phyloP scores from a whole-genome alignment of 768 basidiomycete species.

The Crucibulum laeve region DNA sequence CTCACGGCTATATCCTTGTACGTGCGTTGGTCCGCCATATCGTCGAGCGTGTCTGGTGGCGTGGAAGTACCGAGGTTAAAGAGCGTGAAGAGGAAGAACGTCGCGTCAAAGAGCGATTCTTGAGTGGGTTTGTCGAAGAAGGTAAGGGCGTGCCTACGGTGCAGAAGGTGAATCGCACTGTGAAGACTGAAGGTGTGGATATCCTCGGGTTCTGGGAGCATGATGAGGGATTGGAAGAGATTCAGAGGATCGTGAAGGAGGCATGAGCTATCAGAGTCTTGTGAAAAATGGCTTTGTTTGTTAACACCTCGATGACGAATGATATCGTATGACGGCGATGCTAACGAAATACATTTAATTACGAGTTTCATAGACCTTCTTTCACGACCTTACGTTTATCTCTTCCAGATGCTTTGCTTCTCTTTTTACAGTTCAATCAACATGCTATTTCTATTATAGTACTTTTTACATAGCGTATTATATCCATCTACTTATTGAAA shows the following conservation, averaged over 20 bases:
- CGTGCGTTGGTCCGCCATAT: constrained; percentile 60
- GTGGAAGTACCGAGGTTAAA: constrained; percentile 61
- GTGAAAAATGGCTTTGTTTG: too few relatives aligned
- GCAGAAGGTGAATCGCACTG: constrained; percentile 16
- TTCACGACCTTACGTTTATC: too few relatives aligned
- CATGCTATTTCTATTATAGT: too few relatives aligned
- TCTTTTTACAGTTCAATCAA: too few relatives aligned
- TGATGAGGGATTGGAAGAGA: constrained; percentile 75
- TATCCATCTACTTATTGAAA: too few relatives aligned
- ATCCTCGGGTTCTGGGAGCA: constrained; percentile 68
- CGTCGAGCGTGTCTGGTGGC: constrained; percentile 76
- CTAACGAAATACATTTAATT: too few relatives aligned
- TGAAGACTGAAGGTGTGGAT: constrained; percentile 19
- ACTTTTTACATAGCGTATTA: too few relatives aligned
- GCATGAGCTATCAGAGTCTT: too few relatives aligned
- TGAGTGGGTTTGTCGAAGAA: constrained; percentile 16
- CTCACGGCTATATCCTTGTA: constrained; percentile 78
- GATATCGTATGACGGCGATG: too few relatives aligned
- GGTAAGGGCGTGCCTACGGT: constrained; percentile 19
- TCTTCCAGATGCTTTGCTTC: too few relatives aligned
- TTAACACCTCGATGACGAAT: too few relatives aligned
- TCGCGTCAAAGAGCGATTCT: constrained; percentile 34
- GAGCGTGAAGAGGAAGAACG: constrained; percentile 53
- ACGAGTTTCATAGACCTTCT: too few relatives aligned
- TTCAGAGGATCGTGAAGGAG: constrained; percentile 61